A percentile compares a stretch with the other conserved stretches of the same genome.
phyloP scores from a whole-genome alignment of 2,329 filamentous ascomycete genomes.

The Ceratocystis albifundus region DNA sequence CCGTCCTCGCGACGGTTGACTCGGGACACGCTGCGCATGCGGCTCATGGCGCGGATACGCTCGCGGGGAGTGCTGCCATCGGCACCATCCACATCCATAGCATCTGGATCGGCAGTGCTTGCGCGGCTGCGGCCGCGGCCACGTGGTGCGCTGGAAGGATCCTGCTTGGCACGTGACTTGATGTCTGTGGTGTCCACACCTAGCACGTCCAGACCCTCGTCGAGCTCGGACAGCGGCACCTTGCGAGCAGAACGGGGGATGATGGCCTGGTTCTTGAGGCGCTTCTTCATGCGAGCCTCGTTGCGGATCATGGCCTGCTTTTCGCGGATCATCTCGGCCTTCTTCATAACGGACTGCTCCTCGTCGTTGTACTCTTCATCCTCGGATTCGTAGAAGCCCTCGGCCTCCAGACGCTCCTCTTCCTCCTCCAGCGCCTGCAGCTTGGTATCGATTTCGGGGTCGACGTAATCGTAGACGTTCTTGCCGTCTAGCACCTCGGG shows the following conservation, averaged over 20 bases:
- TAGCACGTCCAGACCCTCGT: constrained; percentile 70
- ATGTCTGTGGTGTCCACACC: constrained; percentile 74
- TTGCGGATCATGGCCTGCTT: constrained; percentile 88
- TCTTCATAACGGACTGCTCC: constrained; percentile 75
- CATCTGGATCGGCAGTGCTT: constrained; percentile 52
- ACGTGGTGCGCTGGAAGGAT: constrained; percentile 47
- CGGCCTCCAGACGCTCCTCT: constrained; percentile 80
- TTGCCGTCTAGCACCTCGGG: constrained; percentile 90
- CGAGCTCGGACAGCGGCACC: constrained; percentile 77
- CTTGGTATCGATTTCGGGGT: constrained; percentile 92
- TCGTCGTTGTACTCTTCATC: constrained; percentile 74
- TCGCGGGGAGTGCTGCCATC: constrained; percentile 37
- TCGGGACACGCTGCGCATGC: constrained; percentile 37
- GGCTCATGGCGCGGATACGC: constrained; percentile 60
- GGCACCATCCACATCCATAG: constrained; percentile 58
- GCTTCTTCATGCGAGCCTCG: constrained; percentile 89
- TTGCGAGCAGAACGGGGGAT: constrained; percentile 75
- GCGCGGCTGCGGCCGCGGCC: constrained; percentile 57
- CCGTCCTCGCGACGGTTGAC: constrained; percentile 64
- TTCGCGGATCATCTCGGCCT: constrained; percentile 90
- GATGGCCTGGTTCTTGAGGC: constrained; percentile 89
- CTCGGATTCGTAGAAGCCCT: constrained; percentile 88
- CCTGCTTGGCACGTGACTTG: constrained; percentile 56
- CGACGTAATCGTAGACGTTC: constrained; percentile 95
- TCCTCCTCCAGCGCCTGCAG: constrained; percentile 86